phyloP scores from a whole-genome alignment of 2,329 filamentous ascomycete genomes.

The Chrysoporthe cubensis region DNA sequence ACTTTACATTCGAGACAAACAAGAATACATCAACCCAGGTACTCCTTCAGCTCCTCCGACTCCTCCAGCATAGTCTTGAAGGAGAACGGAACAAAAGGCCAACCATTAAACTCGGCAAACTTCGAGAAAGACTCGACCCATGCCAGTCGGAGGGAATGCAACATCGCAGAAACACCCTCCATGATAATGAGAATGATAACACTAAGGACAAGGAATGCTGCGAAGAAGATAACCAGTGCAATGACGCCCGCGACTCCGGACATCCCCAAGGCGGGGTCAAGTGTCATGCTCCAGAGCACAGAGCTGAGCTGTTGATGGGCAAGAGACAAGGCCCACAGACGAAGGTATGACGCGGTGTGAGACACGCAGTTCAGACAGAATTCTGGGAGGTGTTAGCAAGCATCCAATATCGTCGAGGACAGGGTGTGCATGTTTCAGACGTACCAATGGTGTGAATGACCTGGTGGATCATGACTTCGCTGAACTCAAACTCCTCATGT shows the following conservation, averaged over 20 bases:
- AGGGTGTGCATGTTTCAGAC: constrained; percentile 35
- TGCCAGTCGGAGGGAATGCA: constrained; percentile 87
- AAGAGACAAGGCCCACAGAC: constrained; percentile 95
- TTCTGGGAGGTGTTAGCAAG: constrained; percentile 59
- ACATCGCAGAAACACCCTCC: constrained; percentile 96
- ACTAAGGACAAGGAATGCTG: constrained; percentile 85
- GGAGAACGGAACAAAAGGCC: constrained; percentile 86
- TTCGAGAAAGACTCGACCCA: constrained; percentile 99
- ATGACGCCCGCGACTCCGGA: constrained; percentile 73
- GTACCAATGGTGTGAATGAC: constrained; percentile 97
- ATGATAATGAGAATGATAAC: constrained; percentile 78
- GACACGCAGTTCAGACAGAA: constrained; percentile 99
- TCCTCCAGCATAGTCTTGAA: constrained; percentile 86
- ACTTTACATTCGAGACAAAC: constrained; percentile 2
- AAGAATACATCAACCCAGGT: constrained; percentile 43
- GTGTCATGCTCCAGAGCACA: constrained; percentile 96
- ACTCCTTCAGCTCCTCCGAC: constrained; percentile 66
- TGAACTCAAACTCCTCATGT: constrained; percentile 96
- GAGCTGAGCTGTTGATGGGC: constrained; percentile 96
- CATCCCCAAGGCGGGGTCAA: constrained; percentile 73
- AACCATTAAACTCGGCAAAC: constrained; percentile 89
- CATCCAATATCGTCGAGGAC: not conserved
- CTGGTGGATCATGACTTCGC: constrained; percentile 98
- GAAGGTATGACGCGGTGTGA: constrained; percentile 97
- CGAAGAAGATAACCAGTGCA: constrained; percentile 81